phyloP scores from a whole-genome alignment of 108 stramenopile species.

The Nitzschia sp. region DNA sequence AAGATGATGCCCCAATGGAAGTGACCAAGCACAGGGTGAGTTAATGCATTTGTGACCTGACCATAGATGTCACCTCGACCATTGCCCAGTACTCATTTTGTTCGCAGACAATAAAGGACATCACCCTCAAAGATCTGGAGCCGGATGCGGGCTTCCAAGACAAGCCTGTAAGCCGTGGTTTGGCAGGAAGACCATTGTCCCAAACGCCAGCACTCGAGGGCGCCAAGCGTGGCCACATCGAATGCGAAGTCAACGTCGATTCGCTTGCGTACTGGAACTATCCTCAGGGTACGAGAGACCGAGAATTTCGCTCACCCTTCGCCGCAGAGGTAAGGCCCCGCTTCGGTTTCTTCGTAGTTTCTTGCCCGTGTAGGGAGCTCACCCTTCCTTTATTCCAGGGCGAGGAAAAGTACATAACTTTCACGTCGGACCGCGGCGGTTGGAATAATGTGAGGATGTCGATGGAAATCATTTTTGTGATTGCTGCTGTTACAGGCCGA shows the following conservation, averaged over 20 bases:
- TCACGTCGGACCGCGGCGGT: conserved; percentile 72
- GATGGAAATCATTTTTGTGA: conserved; percentile 81
- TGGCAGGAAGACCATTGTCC: conserved; percentile 68
- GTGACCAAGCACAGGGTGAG: background rate
- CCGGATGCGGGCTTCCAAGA: conserved; percentile 26
- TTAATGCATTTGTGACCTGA: too few relatives aligned
- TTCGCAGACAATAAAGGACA: conserved; percentile 14
- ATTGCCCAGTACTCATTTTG: too few relatives aligned
- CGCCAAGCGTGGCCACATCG: conserved; percentile 65
- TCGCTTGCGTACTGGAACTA: conserved; percentile 86
- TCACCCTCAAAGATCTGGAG: conserved; percentile 21
- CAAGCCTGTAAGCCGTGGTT: conserved; percentile 61
- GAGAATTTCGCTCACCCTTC: conserved; percentile 66
- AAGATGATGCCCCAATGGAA: conserved; percentile 5
- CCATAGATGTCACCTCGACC: too few relatives aligned
- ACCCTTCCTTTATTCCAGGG: conserved; percentile 11
- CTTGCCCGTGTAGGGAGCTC: conserved; percentile 13
- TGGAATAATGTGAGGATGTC: conserved; percentile 79
- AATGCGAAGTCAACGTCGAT: conserved; percentile 79
- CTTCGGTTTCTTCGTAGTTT: background rate
- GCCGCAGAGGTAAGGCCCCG: conserved; percentile 11
- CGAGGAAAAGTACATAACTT: conserved; percentile 62
- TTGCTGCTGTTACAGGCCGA: conserved; percentile 84
- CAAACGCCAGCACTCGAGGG: conserved; percentile 76
- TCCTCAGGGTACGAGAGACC: conserved; percentile 59